Conservation (phyloP, 2,329 filamentous ascomycete species). For the Fusarium avenaceum region DNA sequence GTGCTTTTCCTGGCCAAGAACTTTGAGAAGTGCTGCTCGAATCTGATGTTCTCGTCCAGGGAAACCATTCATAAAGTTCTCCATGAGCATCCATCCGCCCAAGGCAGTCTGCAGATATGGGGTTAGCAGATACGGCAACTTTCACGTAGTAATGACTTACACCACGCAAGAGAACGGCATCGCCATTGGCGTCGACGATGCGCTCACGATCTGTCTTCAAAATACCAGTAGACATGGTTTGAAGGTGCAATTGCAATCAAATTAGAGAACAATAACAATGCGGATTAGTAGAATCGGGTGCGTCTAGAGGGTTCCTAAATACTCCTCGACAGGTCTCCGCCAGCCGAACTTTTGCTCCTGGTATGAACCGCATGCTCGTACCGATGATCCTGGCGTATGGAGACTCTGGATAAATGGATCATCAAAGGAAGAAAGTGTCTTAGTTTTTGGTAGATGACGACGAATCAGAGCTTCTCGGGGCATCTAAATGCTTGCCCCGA, state of each 20-base stretch:
- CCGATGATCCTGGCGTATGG: too few species aligned
- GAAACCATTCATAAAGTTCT: slow-evolving; percentile 74
- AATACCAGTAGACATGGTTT: slow-evolving; percentile 35
- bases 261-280: too few species aligned
- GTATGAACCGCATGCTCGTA: too few species aligned
- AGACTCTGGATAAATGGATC: too few species aligned
- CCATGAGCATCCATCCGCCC: slow-evolving; percentile 60
- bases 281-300: too few species aligned
- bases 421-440: too few species aligned
- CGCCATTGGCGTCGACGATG: slow-evolving; percentile 61
- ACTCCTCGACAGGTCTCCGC: too few species aligned
- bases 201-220: slow-evolving; percentile 45
- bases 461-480: slow-evolving; percentile 1
- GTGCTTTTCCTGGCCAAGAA: slow-evolving; percentile 68
- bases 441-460: fast-evolving
- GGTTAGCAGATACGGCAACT: neutral
- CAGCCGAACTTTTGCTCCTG: too few species aligned
- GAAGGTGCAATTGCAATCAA: too few species aligned
- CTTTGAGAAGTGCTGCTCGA: slow-evolving; percentile 64
- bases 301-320: too few species aligned
- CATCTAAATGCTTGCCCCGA: slow-evolving; percentile 9
- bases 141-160: slow-evolving; percentile 19
- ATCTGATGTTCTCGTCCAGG: slow-evolving; percentile 69
- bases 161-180: slow-evolving; percentile 59
- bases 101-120: slow-evolving; percentile 35